Evolutionary conservation across 495 filamentous ascomycete genomes (phyloP), one percentile per base, ranked within the genome.

Genomic region (Hypomontagnella submonticulosa): DNA sequence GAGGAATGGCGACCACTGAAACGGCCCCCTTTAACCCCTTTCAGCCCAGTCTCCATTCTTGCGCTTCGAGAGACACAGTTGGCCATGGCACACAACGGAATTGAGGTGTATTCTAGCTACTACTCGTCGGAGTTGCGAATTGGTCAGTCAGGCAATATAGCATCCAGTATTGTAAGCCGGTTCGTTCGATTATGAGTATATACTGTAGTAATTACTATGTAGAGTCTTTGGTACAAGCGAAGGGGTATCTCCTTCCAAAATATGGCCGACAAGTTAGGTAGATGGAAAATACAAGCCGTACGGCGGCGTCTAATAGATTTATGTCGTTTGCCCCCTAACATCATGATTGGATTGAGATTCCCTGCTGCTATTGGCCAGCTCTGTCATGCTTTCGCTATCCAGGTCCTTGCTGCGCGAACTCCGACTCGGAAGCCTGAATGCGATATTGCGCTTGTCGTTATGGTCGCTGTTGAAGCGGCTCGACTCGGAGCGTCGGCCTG

Each of bases 341-440:
- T 54, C 67, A 8, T 62, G 51, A 16, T 38, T 41, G 11, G 56
- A 61, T 40, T 71, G 34, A 1, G 70, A 63, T 38, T 50, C 65
- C 10, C 69, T 61, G 8, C 61, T 57, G 38, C 68, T 72, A 23
- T 57, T 65, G 4, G 79, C 74, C 16, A 83, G 66, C 48, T 81
- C 80, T 12, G 76, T 80, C 73, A 79, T 80, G 57, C 76, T 79
- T 44, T 83, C 80, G 53, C 54, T 67, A 33, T 72, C 70, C 0
- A 67, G 16, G 36, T 51, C 59, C 15, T 58, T 71, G 16, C 53
- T 71, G 16, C 53, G 57, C 9, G 55, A 50, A 19, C 19, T 58
- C 47, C 69, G 71, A 33, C 51, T 63, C 34, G 54, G 18, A 11
- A 69, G 49, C 7, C 50, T 63, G 44, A 67, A 71, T 1, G 65